Base-by-base conservation (phyloP, 179 eudicot species). In the Amaranthus tricolor region DNA sequence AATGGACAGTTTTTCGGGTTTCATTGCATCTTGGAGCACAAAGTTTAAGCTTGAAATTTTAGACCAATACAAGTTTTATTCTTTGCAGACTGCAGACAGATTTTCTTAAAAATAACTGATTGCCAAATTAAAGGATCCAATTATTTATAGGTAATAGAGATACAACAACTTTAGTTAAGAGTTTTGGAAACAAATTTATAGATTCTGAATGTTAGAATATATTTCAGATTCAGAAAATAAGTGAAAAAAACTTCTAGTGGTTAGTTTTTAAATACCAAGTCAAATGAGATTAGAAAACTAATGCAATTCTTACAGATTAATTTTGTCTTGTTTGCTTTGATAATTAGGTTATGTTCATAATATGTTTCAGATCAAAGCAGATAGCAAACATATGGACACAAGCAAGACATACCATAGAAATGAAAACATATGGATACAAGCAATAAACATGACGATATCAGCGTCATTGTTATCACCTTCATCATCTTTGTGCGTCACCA, bases 111-210 rank as follows among this genome's bases (percentile, higher is more conserved):
- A 31, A 31, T 31, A 31, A 65, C 71, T 79, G 44, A 56, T 74
- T 59, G 78, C 43, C 65, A 63, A 24, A 24, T 24, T 24, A 24
- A 77, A 70, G 76, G 62, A 65, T 21, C 68, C 45, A 8, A 77
- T 81, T 81, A 77, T 81, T 77, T 77, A 68, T 81, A 81, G 84
- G 78, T 77, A 73, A 67, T 81, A 81, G 84, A 72, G 55, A 77
- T 68, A 55, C 65, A 69, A 76, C 66, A 54, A 69, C 63, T 20
- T 51, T 77, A 76, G 80, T 54, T 47, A 66, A n/a, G 78, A 70
- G 68, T n/a, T 72, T 68, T 68, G 57, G 62, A 55, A 70, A 52
- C 69, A 52, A 58, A 73, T 76, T n/a, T 31, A 54, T 73, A 63
- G 71, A 60, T 50, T 77, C 78, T 81, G 68, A 77, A 81, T 77